phyloP scores from a whole-genome alignment of 331 rosid species.

The Acacia pycnantha region DNA sequence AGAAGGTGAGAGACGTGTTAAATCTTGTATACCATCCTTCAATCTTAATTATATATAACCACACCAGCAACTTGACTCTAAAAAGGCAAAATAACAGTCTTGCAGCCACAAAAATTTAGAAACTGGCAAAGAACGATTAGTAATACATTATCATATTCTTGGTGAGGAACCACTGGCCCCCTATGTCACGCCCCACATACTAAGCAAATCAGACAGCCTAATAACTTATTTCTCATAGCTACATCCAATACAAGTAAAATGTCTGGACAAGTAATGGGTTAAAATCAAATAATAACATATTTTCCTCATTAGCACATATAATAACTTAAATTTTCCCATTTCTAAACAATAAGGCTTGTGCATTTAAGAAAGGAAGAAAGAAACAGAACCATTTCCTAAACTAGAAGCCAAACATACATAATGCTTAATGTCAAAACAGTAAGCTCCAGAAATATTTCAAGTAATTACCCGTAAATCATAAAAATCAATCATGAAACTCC shows the following conservation, averaged over 20 bases:
- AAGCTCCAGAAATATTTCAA: too few relatives aligned
- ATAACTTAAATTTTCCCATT: slow-evolving; percentile 9
- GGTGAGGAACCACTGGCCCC: neutral
- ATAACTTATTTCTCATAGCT: slow-evolving; percentile 6
- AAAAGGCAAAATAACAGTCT: neutral
- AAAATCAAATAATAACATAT: neutral
- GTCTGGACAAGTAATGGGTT: slow-evolving; percentile 9
- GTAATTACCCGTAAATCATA: too few relatives aligned
- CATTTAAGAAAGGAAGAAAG: too few relatives aligned
- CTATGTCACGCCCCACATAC: neutral
- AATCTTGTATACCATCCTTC: too few relatives aligned
- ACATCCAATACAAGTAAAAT: slow-evolving; percentile 11
- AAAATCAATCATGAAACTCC: too few relatives aligned
- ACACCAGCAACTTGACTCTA: neutral
- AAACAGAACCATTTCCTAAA: too few relatives aligned
- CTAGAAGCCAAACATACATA: too few relatives aligned
- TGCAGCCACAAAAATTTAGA: neutral
- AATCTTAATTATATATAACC: neutral
- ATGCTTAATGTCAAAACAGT: too few relatives aligned
- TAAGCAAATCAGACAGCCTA: neutral
- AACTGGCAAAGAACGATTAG: neutral
- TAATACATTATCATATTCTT: neutral
- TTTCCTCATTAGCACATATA: neutral
- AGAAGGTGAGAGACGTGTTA: neutral
- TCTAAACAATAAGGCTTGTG: too few relatives aligned